Base-by-base conservation (phyloP, 495 filamentous ascomycete species). In the Penicillium lividum region DNA sequence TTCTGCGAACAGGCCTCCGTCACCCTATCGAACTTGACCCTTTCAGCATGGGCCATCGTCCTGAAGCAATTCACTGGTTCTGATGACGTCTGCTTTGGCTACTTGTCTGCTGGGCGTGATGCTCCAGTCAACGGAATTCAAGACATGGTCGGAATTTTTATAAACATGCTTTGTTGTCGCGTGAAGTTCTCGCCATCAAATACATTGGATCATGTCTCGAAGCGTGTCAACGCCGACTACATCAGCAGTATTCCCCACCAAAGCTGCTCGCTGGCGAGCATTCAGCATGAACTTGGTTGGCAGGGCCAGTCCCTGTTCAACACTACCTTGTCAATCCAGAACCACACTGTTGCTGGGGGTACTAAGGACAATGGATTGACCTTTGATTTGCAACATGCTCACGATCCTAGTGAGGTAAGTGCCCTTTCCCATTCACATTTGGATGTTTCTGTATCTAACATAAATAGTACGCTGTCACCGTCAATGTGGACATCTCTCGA, bases 81-180 rank as follows among this genome's bases (percentile, higher is more conserved):
- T 4, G 75, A 84, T 45, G 77, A 83, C 30, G 74, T 86, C n/a
- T 82, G 79, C 58, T 88, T 87, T 59, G 84, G 84, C 3, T 82
- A 82, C 48, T 64, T 78, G 10, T 76, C 75, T 15, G 74, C 80
- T 34, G 80, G 80, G 29, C 71, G 81, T 42, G 77, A 80, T 65
- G 70, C 73, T 13, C 78, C 80, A 25, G 71, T 83, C 16, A 63
- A 67, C n/a, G 77, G 78, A 0, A 80, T 82, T 31, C 76, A 82
- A 34, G 73, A 82, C 45, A 78, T 80, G 51, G 77, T 81, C 28
- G 82, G 82, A 2, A 77, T 80, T 11, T 83, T 84, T 58, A 82
- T 84, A 60, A 82, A 82, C 58, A 84, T 83, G 76, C 68, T 84
- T 16, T 80, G 81, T 54, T 84, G 82, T 62, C 72, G 80, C 36